A percentile compares a stretch with the other conserved stretches of the same genome.
Conservation (phyloP, 169 alveolate species). For the Plasmodium knowlesi region DNA sequence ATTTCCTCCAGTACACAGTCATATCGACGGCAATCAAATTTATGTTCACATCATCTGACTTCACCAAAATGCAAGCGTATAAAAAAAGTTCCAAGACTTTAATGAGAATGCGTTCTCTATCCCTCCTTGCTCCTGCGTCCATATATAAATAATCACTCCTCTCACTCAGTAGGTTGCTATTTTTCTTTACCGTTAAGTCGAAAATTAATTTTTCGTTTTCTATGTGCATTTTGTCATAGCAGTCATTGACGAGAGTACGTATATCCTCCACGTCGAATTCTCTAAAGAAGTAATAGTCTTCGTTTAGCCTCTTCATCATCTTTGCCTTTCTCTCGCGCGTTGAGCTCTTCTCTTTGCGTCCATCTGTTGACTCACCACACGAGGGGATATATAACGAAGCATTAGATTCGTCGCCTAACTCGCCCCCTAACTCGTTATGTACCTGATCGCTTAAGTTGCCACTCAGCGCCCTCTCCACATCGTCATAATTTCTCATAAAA, state of each 20-base stretch:
- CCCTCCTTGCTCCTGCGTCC: neutral
- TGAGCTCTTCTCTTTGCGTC: neutral
- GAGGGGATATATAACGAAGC: neutral
- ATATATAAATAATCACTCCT: neutral
- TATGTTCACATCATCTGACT: conserved; percentile 35
- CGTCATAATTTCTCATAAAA: conserved; percentile 27
- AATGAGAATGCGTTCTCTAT: conserved; percentile 10
- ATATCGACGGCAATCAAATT: conserved; percentile 43
- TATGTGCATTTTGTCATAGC: conserved; percentile 19
- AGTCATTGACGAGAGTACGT: neutral
- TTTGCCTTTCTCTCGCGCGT: neutral
- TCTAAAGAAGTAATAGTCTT: conserved; percentile 46
- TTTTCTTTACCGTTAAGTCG: conserved; percentile 1
- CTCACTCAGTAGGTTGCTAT: neutral
- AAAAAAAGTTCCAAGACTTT: conserved; percentile 27
- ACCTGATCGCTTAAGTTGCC: too few relatives aligned
- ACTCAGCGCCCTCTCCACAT: conserved; percentile 10
- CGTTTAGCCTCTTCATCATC: conserved; percentile 4
- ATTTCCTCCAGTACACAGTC: conserved; percentile 41
- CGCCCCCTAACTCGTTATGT: neutral
- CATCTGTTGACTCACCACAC: neutral
- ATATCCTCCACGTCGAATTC: conserved; percentile 57
- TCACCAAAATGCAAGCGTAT: conserved; percentile 23
- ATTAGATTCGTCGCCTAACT: neutral
- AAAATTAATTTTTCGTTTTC: neutral